Evolutionary conservation across 1,139 yeast genomes (phyloP).

Genomic region (Saccharomycopsis hybrid): DNA sequence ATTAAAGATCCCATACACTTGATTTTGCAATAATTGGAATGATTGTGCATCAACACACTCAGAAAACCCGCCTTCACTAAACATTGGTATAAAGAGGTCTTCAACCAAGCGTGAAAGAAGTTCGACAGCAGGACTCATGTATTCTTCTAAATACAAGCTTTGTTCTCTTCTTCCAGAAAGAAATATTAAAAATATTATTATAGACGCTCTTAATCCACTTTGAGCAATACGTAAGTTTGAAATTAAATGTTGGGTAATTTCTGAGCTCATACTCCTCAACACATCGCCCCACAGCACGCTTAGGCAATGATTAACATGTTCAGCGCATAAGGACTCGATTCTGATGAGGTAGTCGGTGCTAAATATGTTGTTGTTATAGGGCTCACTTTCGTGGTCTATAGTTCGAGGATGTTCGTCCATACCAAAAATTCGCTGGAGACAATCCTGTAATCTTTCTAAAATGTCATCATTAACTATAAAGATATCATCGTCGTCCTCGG

Average conservation of each 20-base stretch:
- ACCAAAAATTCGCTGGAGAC: neutral
- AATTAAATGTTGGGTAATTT: neutral
- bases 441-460: conserved; percentile 17
- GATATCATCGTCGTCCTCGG: too few species aligned
- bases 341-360: conserved; percentile 25
- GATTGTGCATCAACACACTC: neutral
- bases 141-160: conserved; percentile 40
- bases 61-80: neutral
- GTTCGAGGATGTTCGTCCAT: neutral
- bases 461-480: too few species aligned
- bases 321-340: conserved; percentile 26
- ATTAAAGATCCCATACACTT: conserved; percentile 22
- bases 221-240: conserved; percentile 22
- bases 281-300: conserved; percentile 14
- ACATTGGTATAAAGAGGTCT: conserved; percentile 29
- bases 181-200: conserved; percentile 38
- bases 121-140: conserved; percentile 36
- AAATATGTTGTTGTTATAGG: conserved; percentile 22
- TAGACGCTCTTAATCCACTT: conserved; percentile 35
- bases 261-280: neutral
- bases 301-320: conserved; percentile 25
- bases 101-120: conserved; percentile 35
- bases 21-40: conserved; percentile 2
- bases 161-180: conserved; percentile 37
- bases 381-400: conserved; percentile 16